Conservation (phyloP, 2,329 filamentous ascomycete genomes). For the Cladosporium colombiae region DNA sequence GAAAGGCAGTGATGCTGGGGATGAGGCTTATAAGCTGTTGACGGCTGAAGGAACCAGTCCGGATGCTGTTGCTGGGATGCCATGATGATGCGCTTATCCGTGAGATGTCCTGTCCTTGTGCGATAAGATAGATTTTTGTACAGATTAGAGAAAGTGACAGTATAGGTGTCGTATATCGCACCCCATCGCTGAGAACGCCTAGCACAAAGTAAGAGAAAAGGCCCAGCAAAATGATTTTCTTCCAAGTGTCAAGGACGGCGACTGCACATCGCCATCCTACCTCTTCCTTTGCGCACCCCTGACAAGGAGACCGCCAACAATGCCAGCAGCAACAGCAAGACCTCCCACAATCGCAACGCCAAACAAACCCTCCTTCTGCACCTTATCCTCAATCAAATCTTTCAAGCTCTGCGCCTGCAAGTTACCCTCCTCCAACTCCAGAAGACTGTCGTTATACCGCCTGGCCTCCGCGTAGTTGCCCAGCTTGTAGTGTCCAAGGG, state of each 20-base stretch:
- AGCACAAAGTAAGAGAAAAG: not conserved
- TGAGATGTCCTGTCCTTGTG: not conserved
- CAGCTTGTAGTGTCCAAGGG: slow-evolving; percentile 95
- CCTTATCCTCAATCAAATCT: slow-evolving; percentile 90
- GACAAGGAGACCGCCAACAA: slow-evolving; percentile 84
- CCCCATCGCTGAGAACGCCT: slow-evolving; percentile 17
- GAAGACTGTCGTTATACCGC: slow-evolving; percentile 87
- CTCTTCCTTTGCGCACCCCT: slow-evolving; percentile 58
- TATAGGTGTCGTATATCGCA: not conserved
- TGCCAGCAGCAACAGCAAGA: slow-evolving; percentile 87
- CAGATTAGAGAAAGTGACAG: slow-evolving; percentile 12
- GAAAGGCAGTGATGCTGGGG: slow-evolving; percentile 30
- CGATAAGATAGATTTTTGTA: slow-evolving; percentile 3
- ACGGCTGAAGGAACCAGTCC: slow-evolving; percentile 27
- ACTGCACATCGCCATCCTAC: slow-evolving; percentile 16
- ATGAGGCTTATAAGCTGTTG: slow-evolving; percentile 33
- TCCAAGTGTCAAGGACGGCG: not conserved
- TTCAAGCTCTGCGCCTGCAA: slow-evolving; percentile 86
- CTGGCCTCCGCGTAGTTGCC: slow-evolving; percentile 95
- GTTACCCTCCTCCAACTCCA: slow-evolving; percentile 90
- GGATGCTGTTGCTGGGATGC: slow-evolving; percentile 18
- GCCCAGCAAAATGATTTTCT: not conserved
- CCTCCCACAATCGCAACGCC: slow-evolving; percentile 95
- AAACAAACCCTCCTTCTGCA: slow-evolving; percentile 89
- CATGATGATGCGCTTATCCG: not conserved